Conservation (phyloP, 495 filamentous ascomycete species). For the Lasiosphaeriaceae sp. region DNA sequence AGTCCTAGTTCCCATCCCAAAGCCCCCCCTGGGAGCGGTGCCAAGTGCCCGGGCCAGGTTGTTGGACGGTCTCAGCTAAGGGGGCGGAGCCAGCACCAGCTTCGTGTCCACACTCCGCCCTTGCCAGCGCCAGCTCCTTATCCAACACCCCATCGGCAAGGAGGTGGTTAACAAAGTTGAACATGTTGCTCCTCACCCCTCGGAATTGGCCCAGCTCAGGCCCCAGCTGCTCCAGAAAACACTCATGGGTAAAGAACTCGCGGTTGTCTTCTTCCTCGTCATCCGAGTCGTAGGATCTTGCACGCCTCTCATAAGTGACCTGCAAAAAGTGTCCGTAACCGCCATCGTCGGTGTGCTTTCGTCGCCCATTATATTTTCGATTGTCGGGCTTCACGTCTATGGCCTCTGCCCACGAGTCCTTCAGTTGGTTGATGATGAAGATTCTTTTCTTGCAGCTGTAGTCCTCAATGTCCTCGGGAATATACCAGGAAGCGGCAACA, state of each 20-base stretch:
- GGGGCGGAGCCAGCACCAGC: too few species aligned
- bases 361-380: neutral
- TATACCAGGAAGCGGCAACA: conserved; percentile 2
- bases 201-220: neutral
- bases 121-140: conserved; percentile 2
- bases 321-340: neutral
- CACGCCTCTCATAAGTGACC: neutral
- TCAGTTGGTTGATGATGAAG: neutral
- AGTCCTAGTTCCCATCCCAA: too few species aligned
- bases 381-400: neutral
- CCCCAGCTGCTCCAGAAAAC: neutral
- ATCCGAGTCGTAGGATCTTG: neutral
- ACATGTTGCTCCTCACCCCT: neutral
- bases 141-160: conserved; percentile 1
- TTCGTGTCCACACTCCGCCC: neutral
- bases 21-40: too few species aligned
- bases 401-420: neutral
- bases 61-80: too few species aligned
- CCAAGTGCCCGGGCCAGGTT: too few species aligned
- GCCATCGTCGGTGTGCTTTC: neutral
- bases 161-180: neutral
- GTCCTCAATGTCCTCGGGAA: neutral
- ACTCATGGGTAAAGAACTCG: neutral
- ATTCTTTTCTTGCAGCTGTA: neutral
- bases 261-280: neutral